phyloP scores from a whole-genome alignment of 1,284 basidiomycete species.

The Microbotryum intermedium region DNA sequence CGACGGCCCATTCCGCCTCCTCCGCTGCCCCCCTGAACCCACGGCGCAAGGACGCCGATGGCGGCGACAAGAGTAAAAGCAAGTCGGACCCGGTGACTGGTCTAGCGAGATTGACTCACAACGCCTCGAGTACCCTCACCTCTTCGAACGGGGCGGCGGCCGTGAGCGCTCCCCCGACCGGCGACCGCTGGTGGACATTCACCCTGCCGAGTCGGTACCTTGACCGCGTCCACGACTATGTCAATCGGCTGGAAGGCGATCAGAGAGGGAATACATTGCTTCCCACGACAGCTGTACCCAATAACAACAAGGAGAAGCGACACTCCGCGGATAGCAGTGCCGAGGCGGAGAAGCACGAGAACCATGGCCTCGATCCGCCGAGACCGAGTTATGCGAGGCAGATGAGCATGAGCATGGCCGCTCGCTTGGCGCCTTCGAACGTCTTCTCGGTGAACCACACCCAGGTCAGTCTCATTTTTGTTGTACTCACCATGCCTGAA shows the following conservation, averaged over 20 bases:
- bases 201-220: constrained; percentile 32
- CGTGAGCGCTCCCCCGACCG: constrained; percentile 1
- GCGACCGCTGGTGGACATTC: constrained; percentile 34
- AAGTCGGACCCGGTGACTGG: neutral
- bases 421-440: constrained; percentile 13
- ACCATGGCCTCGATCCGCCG: neutral
- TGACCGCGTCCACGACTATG: constrained; percentile 30
- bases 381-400: constrained; percentile 9
- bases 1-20: neutral
- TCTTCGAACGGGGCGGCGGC: neutral
- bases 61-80: too few species aligned
- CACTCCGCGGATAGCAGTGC: neutral
- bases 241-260: neutral
- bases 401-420: constrained; percentile 14
- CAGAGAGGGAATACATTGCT: neutral
- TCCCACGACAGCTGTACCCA: neutral
- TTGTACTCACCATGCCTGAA: neutral
- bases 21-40: neutral
- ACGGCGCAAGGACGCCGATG: neutral
- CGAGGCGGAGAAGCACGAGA: neutral
- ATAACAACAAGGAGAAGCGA: neutral
- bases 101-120: neutral
- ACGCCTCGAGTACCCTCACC: neutral
- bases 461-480: constrained; percentile 3
- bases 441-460: constrained; percentile 30